phyloP scores from a whole-genome alignment of 768 basidiomycete species.

The Xerocomus spinulosus region DNA sequence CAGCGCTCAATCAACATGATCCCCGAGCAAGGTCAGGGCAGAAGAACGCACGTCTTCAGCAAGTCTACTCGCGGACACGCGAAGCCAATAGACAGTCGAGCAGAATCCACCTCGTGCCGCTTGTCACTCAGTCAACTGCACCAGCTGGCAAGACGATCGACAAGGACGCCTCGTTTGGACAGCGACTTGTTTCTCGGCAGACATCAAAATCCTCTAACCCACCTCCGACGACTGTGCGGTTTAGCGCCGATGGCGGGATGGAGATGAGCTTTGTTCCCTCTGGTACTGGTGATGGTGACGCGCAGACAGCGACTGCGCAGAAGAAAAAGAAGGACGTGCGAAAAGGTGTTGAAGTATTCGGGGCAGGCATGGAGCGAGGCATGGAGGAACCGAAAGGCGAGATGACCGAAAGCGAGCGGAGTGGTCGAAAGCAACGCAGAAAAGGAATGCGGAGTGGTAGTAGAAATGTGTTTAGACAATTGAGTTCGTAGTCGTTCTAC shows the following conservation, averaged over 20 bases:
- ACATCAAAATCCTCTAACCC: slow-evolving; percentile 9
- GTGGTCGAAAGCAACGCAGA: slow-evolving; percentile 76
- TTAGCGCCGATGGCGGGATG: slow-evolving; percentile 58
- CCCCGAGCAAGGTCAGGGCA: slow-evolving; percentile 48
- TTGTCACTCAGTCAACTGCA: slow-evolving; percentile 43
- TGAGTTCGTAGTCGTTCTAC: slow-evolving; percentile 13
- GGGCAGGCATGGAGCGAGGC: slow-evolving; percentile 86
- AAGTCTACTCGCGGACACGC: slow-evolving; percentile 40
- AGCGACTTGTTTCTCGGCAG: slow-evolving; percentile 45
- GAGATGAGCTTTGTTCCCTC: slow-evolving; percentile 83
- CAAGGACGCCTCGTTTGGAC: slow-evolving; percentile 64
- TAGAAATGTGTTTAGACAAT: slow-evolving; percentile 68
- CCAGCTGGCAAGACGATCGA: slow-evolving; percentile 32
- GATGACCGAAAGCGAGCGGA: slow-evolving; percentile 61
- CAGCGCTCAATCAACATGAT: slow-evolving; percentile 56
- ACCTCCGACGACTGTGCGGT: slow-evolving; percentile 19
- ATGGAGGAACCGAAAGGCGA: slow-evolving; percentile 43
- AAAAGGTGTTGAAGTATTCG: slow-evolving; percentile 75
- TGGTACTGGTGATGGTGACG: slow-evolving; percentile 17
- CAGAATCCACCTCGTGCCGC: slow-evolving; percentile 62
- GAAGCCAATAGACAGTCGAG: slow-evolving; percentile 40
- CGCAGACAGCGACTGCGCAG: slow-evolving; percentile 14
- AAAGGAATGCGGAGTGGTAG: slow-evolving; percentile 84
- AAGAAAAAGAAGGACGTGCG: slow-evolving; percentile 36
- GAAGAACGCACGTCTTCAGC: slow-evolving; percentile 43